These are phyloP conservation scores for Tulasnella sp. DNA, from an alignment of 768 basidiomycete species.

Conservation along the genomic window DNA sequence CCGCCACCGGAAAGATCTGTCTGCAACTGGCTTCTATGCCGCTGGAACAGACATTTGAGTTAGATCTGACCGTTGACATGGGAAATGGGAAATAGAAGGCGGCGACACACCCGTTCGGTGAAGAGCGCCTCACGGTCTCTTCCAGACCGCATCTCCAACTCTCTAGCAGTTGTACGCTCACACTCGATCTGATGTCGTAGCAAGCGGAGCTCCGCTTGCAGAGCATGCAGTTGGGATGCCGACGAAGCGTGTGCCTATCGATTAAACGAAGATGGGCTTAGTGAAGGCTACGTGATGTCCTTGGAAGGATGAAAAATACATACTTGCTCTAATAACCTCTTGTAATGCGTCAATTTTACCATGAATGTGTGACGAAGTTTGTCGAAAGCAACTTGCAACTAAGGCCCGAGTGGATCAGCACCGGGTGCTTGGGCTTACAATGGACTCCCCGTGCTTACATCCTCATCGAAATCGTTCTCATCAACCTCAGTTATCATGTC, in stretches of 20 bases:
- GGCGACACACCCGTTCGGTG: constrained; percentile 10
- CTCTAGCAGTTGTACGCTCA: constrained; percentile 2
- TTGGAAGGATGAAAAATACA: neutral
- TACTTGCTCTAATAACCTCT: constrained; percentile 63
- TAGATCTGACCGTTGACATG: neutral
- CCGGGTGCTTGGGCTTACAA: too few relatives aligned
- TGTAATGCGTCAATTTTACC: constrained; percentile 58
- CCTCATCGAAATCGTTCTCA: constrained; percentile 18
- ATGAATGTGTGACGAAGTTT: constrained; percentile 35
- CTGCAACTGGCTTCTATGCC: constrained; percentile 8
- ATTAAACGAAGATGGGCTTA: neutral
- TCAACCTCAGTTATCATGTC: constrained; percentile 19
- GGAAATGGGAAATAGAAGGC: neutral
- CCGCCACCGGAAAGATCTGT: neutral
- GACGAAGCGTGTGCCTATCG: constrained; percentile 52
- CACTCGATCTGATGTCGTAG: constrained; percentile 41
- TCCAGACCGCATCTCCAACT: constrained; percentile 4
- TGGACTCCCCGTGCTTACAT: constrained; percentile 2
- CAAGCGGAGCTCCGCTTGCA: constrained; percentile 69
- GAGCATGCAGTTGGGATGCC: constrained; percentile 72
- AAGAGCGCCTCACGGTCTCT: constrained; percentile 14
- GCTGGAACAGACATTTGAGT: neutral
- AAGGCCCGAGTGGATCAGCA: neutral
- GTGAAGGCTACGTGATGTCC: neutral
- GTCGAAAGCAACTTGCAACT: constrained; percentile 40